phyloP scores from a whole-genome alignment of 2,329 filamentous ascomycete genomes.

The Fusarium marasasianum region DNA sequence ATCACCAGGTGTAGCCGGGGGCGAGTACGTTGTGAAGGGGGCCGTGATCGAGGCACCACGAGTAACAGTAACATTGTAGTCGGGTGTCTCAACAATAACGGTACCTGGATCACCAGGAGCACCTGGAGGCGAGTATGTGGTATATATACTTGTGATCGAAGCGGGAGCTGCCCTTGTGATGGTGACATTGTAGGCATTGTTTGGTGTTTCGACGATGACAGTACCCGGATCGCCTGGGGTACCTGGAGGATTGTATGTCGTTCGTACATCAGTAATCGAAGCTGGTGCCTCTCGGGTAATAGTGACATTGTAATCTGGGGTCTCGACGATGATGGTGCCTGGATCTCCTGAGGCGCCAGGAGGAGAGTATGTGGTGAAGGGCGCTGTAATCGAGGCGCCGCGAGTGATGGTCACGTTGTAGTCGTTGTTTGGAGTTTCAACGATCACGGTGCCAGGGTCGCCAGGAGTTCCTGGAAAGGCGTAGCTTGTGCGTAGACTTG shows the following conservation, averaged over 20 bases:
- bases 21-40: constrained; percentile 10
- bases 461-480: constrained; percentile 12
- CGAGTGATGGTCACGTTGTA: constrained; percentile 21
- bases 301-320: constrained; percentile 24
- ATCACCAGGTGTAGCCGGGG: constrained; percentile 14
- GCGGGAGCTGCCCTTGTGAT: constrained; percentile 8
- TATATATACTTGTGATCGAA: constrained; percentile 4
- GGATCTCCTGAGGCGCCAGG: constrained; percentile 17
- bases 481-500: constrained; percentile 16
- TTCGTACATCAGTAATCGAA: neutral
- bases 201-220: constrained; percentile 18
- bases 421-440: constrained; percentile 21
- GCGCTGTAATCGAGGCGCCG: constrained; percentile 8
- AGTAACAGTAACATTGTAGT: constrained; percentile 25
- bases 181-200: constrained; percentile 19
- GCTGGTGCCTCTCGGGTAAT: constrained; percentile 6
- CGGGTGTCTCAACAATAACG: constrained; percentile 21
- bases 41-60: constrained; percentile 5
- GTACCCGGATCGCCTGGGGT: constrained; percentile 21
- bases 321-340: constrained; percentile 20
- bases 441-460: constrained; percentile 18
- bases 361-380: constrained; percentile 6
- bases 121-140: constrained; percentile 12
- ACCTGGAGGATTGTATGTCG: constrained; percentile 6
- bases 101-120: constrained; percentile 20